Percentiles rank a stretch among this genome's conserved stretches.
These are phyloP conservation scores for Arachis monticola DNA, from an alignment of 331 rosid species.

Conservation along the genomic window DNA sequence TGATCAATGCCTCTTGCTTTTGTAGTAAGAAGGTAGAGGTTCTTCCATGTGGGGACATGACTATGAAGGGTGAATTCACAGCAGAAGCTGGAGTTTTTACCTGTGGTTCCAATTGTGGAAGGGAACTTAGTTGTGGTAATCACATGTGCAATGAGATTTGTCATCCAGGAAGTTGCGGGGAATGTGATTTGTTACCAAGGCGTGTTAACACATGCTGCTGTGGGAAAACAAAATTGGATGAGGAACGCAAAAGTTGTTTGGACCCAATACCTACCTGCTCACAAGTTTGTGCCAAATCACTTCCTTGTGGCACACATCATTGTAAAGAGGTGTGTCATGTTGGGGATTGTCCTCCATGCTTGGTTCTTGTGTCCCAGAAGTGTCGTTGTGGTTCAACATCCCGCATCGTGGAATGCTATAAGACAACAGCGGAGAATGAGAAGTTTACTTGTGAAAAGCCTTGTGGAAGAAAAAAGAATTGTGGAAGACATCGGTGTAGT, in stretches of 20 bases:
- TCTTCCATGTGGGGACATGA: slow-evolving; percentile 78
- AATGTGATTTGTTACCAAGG: slow-evolving; percentile 68
- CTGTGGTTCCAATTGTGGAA: slow-evolving; percentile 72
- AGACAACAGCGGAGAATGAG: slow-evolving; percentile 52
- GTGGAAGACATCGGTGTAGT: slow-evolving; percentile 94
- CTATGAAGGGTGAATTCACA: slow-evolving; percentile 72
- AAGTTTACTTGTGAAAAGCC: slow-evolving; percentile 78
- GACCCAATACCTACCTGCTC: slow-evolving; percentile 90
- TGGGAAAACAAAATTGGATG: slow-evolving; percentile 79
- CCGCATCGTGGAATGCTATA: slow-evolving; percentile 77
- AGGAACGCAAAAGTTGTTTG: slow-evolving; percentile 72
- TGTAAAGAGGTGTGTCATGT: slow-evolving; percentile 76
- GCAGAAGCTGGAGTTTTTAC: slow-evolving; percentile 73
- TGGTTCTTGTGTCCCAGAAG: slow-evolving; percentile 70
- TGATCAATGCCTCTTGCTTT: slow-evolving; percentile 72
- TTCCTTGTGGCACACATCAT: slow-evolving; percentile 65
- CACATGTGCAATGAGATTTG: slow-evolving; percentile 72
- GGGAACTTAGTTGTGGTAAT: slow-evolving; percentile 69
- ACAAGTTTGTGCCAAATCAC: slow-evolving; percentile 64
- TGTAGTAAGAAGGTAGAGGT: slow-evolving; percentile 65
- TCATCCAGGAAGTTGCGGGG: slow-evolving; percentile 86
- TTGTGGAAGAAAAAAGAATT: slow-evolving; percentile 85
- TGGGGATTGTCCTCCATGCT: slow-evolving; percentile 87
- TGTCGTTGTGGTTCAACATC: slow-evolving; percentile 83
- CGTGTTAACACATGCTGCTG: slow-evolving; percentile 75